Conservation (phyloP, 2,329 filamentous ascomycete genomes). For the Pseudogymnoascus sp. region DNA sequence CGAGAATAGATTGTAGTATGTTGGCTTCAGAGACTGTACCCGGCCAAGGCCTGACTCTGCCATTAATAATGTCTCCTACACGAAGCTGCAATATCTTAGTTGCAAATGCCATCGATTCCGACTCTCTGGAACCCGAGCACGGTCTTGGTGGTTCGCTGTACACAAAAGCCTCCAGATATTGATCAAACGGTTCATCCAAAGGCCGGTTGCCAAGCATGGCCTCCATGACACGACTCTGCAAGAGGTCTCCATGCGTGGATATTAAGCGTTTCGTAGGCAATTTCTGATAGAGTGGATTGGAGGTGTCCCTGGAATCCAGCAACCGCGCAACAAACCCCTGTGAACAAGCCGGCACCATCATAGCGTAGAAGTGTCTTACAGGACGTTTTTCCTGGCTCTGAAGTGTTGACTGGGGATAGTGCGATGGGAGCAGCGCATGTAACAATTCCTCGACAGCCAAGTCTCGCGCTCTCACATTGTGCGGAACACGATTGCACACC, state of each 20-base stretch:
- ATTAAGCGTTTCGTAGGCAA: slow-evolving; percentile 10
- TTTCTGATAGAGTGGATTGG: slow-evolving; percentile 14
- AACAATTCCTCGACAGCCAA: slow-evolving; percentile 14
- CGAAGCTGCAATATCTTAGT: slow-evolving; percentile 14
- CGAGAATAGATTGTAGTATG: slow-evolving; percentile 13
- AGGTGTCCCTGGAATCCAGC: slow-evolving; percentile 12
- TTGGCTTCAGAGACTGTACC: slow-evolving; percentile 11
- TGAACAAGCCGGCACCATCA: slow-evolving; percentile 14
- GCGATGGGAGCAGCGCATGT: slow-evolving; percentile 14
- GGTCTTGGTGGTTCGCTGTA: slow-evolving; percentile 11
- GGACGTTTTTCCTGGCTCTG: slow-evolving; percentile 15
- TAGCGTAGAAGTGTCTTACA: slow-evolving; percentile 12
- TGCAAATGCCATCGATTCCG: slow-evolving; percentile 16
- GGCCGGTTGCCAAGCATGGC: neutral
- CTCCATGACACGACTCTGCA: slow-evolving; percentile 13
- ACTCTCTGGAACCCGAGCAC: slow-evolving; percentile 9
- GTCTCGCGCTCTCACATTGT: slow-evolving; percentile 11
- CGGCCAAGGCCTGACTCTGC: slow-evolving; percentile 11
- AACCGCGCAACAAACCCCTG: slow-evolving; percentile 6
- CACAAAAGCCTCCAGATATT: slow-evolving; percentile 13
- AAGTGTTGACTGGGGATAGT: slow-evolving; percentile 12
- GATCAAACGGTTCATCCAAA: no score
- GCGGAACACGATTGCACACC: slow-evolving; percentile 7
- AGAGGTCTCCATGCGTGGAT: slow-evolving; percentile 7
- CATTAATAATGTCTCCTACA: slow-evolving; percentile 11